Conservation (phyloP, 2,329 filamentous ascomycete genomes). For the Pseudovirgaria hyperparasitica region DNA sequence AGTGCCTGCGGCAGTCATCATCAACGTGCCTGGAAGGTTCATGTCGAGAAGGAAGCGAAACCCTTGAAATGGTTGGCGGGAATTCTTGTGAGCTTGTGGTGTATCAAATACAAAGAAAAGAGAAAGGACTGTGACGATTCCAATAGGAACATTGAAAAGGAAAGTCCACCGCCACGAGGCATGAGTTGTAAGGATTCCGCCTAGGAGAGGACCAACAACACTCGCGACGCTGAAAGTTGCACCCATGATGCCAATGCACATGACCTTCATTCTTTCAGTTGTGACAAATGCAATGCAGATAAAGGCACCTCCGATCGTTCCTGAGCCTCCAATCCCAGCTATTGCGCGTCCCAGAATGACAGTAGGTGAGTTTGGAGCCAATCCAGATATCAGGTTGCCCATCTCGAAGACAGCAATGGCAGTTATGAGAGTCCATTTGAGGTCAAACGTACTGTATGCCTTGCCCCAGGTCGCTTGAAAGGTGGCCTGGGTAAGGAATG, state of each 20-base stretch:
- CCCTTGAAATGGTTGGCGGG: too few species aligned
- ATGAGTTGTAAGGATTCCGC: constrained; percentile 24
- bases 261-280: constrained; percentile 25
- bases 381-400: constrained; percentile 38
- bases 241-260: constrained; percentile 18
- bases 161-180: constrained; percentile 21
- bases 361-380: constrained; percentile 17
- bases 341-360: constrained; percentile 23
- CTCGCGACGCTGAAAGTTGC: constrained; percentile 11
- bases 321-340: constrained; percentile 17
- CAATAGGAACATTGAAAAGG: constrained; percentile 28
- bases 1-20: constrained; percentile 10
- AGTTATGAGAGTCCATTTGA: constrained; percentile 19
- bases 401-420: constrained; percentile 35
- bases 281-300: constrained; percentile 25
- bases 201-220: constrained; percentile 24
- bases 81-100: too few species aligned
- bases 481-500: constrained; percentile 27
- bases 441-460: constrained; percentile 27
- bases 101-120: too few species aligned
- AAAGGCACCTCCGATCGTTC: constrained; percentile 8
- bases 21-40: constrained; percentile 12
- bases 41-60: too few species aligned
- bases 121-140: constrained; percentile 17
- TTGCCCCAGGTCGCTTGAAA: constrained; percentile 31